Base-by-base conservation (phyloP, 805 yeast genomes). In the Myxozyma udenii region DNA sequence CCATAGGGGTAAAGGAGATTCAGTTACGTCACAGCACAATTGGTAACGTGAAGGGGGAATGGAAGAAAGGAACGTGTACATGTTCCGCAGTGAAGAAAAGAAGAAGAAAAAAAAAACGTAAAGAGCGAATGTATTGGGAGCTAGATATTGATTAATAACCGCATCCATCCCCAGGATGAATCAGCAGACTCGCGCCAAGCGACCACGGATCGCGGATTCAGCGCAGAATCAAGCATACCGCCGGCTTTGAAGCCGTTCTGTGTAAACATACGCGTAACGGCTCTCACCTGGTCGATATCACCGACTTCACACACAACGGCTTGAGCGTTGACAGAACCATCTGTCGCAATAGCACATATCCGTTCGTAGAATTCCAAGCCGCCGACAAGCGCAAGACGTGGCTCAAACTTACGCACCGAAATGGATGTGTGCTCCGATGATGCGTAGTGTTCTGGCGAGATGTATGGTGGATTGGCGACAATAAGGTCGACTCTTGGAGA, bases 401-500 rank as follows among this genome's bases (percentile, higher is more conserved):
- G 98, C 68, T 91, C 98, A 66, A 77, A 83, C 11, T 67, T 36
- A 36, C 76, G 69, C 0, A 91, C 98, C 0, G 95, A 84, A 41
- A 62, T 64, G 50, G 81, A 85, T 0, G 81, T 78, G 9, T 76
- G 68, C 11, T 21, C 9, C 6, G 30, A 4, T 3, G 67, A 61
- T 7, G 55, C 55, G 61, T 77, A 77, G 43, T 82, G 81, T 0
- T 56, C 42, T 1, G 26, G 5, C 0, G 87, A 80, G 4, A 90
- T 83, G 64, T 91, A 91, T 0, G 98, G 98, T 0, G 98, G 98
- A 61, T 91, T 91, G n/a, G 95, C 79, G 0, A 83, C 76, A 0
- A 93, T 64, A 2, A 91, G 48, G 52, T 84, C 85, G 16, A 72
- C 55, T 2, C 6, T 3, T 9, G 14, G 23, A 16, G 6, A 22